Evolutionary conservation across 202 grass and related monocot species (phyloP).

Genomic region (Cymbopogon flexuosus): DNA sequence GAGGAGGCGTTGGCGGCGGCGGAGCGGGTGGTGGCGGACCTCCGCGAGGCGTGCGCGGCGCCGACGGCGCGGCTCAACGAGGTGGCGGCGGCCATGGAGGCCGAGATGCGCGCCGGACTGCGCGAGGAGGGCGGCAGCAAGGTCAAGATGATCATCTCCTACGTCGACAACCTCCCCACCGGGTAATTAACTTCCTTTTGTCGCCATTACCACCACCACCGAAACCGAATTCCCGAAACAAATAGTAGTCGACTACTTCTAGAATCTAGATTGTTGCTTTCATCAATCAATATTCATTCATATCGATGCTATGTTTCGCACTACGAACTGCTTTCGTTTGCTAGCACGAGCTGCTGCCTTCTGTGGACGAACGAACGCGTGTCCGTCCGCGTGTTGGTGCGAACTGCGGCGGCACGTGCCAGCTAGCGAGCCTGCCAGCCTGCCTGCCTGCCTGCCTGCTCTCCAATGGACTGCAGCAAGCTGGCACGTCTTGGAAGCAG

Average conservation of each 20-base stretch:
- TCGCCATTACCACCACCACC: too few relatives aligned
- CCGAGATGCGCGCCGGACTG: slow-evolving; percentile 61
- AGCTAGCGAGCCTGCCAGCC: too few relatives aligned
- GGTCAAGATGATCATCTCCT: slow-evolving; percentile 78
- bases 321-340: background rate
- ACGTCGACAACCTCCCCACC: slow-evolving; percentile 67
- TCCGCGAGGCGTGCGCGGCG: slow-evolving; percentile 52
- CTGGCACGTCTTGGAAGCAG: background rate
- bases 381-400: background rate
- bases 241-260: too few relatives aligned
- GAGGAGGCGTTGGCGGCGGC: slow-evolving; percentile 15
- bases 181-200: slow-evolving; percentile 35
- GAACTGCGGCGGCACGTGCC: background rate
- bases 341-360: background rate
- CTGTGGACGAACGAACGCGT: background rate
- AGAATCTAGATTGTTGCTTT: too few relatives aligned
- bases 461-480: background rate
- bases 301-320: background rate
- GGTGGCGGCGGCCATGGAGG: slow-evolving; percentile 46
- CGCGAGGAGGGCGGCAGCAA: slow-evolving; percentile 55
- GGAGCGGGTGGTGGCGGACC: slow-evolving; percentile 48
- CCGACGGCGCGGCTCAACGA: slow-evolving; percentile 36
- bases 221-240: too few relatives aligned
- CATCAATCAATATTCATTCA: too few relatives aligned
- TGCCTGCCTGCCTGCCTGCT: background rate